Conservation (phyloP, 345 rosid genomes). For the Eucalyptus polyanthemos region DNA sequence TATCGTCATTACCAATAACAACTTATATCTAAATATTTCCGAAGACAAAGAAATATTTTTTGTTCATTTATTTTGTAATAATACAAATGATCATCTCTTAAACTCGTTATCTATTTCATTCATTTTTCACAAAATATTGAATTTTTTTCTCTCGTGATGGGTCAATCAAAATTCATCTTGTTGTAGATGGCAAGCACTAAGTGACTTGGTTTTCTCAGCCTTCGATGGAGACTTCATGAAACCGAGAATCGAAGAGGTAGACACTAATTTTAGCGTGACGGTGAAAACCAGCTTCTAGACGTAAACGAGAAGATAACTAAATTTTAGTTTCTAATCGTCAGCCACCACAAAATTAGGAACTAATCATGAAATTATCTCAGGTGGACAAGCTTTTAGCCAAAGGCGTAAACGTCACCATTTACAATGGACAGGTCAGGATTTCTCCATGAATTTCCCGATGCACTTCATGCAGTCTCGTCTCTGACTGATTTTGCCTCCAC, state of each 20-base stretch:
- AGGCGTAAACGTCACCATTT: constrained; percentile 16
- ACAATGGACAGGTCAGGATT: constrained; percentile 20
- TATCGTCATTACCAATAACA: too few relatives aligned
- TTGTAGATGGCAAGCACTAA: constrained; percentile 13
- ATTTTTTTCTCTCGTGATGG: background rate
- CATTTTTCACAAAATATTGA: too few relatives aligned
- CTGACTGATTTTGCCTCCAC: background rate
- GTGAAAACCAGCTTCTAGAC: background rate
- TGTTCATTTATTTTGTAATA: too few relatives aligned
- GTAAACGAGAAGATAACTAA: background rate
- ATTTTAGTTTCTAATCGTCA: background rate
- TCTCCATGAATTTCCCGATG: background rate
- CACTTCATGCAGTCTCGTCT: background rate
- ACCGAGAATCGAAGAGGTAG: constrained; percentile 37
- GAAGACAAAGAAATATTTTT: too few relatives aligned
- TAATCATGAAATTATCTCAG: background rate
- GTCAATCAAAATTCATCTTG: background rate
- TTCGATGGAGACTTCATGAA: constrained; percentile 26
- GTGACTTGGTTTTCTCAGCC: background rate
- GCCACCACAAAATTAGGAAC: background rate
- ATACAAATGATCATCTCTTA: too few relatives aligned
- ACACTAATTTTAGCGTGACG: background rate
- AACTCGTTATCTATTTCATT: too few relatives aligned
- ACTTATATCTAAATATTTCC: too few relatives aligned
- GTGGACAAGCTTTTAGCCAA: constrained; percentile 27